Evolutionary conservation across 1,284 basidiomycete genomes (phyloP).

Genomic region (Xanthoconium separans): DNA sequence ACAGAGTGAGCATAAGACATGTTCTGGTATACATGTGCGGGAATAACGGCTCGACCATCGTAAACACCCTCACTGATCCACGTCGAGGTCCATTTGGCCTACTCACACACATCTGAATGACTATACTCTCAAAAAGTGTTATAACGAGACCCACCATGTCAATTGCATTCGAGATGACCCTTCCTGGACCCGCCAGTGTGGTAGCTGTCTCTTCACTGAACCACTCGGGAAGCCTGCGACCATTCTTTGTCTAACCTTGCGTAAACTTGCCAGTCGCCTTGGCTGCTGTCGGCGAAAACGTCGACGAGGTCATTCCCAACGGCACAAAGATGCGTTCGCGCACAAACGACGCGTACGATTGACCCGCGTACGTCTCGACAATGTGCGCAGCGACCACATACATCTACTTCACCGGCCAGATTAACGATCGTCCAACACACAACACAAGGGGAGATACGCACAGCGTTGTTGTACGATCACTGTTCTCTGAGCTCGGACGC

Average conservation of each 20-base stretch:
- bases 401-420: conserved; percentile 29
- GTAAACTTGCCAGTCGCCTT: conserved; percentile 32
- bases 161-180: conserved; percentile 34
- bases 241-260: conserved; percentile 32
- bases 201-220: conserved; percentile 23
- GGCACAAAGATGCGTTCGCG: conserved; percentile 32
- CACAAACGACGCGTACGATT: conserved; percentile 35
- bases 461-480: conserved; percentile 44
- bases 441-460: conserved; percentile 1
- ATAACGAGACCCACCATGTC: conserved; percentile 33
- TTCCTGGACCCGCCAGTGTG: conserved; percentile 35
- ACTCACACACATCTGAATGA: no score
- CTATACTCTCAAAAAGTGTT: no score
- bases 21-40: conserved; percentile 24
- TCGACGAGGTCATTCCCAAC: conserved; percentile 35
- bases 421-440: no score
- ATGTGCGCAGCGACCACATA: conserved; percentile 36
- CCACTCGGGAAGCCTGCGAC: conserved; percentile 29
- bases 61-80: conserved; percentile 32
- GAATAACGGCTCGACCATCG: conserved; percentile 29
- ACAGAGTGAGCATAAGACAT: conserved; percentile 29
- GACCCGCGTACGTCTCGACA: conserved; percentile 34
- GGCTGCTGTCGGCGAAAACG: conserved; percentile 37
- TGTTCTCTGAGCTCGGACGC: conserved; percentile 40
- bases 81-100: conserved; percentile 36